A percentile compares a stretch with the other conserved stretches of the same genome.
These are phyloP conservation scores for Perkinsus chesapeaki DNA, from an alignment of 169 alveolate species.

Conservation along the genomic window DNA sequence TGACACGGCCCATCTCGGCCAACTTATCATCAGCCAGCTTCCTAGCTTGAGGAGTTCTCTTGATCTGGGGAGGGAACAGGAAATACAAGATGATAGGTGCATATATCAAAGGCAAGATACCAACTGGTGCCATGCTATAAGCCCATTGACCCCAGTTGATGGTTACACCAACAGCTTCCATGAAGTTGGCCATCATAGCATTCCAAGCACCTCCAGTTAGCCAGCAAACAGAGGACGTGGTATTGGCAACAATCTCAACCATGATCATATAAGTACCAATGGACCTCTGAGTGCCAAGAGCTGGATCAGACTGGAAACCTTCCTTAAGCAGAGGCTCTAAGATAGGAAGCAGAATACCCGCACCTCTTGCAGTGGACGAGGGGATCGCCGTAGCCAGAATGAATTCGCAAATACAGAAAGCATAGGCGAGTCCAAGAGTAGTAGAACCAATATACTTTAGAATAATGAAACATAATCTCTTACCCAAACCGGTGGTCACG, in stretches of 20 bases:
- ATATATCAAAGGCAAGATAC: neutral
- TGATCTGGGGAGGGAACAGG: neutral
- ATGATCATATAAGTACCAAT: neutral
- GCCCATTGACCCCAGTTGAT: neutral
- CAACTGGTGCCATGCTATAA: neutral
- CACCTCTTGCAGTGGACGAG: neutral
- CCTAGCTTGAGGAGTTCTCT: neutral
- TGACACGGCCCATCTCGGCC: neutral
- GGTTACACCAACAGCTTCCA: neutral
- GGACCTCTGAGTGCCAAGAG: neutral
- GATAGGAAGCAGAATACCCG: neutral
- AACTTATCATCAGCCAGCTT: neutral
- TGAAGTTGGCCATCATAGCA: constrained; percentile 1
- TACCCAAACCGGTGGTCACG: neutral
- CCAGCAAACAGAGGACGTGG: neutral
- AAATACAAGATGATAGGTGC: neutral
- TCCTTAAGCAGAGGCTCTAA: neutral
- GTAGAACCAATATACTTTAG: neutral
- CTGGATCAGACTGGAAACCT: neutral
- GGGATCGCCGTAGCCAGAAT: neutral
- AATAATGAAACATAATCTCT: neutral
- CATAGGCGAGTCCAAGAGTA: neutral
- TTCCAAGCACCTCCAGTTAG: neutral
- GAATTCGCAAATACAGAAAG: neutral
- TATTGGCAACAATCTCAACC: neutral